Percentiles rank a stretch among this genome's conserved stretches.
These are phyloP conservation scores for Aureobasidium sp. DNA, from an alignment of 2,329 filamentous ascomycete genomes.

Conservation along the genomic window DNA sequence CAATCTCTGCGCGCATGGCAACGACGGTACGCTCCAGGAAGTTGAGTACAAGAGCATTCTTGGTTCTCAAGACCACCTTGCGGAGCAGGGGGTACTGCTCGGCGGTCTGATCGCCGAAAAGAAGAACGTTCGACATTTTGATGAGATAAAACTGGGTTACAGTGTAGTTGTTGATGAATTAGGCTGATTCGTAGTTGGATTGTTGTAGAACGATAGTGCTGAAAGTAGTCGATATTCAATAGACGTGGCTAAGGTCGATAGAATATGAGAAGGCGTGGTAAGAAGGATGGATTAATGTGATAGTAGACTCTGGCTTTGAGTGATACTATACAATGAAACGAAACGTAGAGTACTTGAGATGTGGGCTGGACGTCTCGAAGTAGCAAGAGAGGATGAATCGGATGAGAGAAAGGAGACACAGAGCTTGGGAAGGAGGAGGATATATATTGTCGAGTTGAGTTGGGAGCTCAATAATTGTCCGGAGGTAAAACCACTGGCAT, in stretches of 20 bases:
- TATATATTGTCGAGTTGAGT: slow-evolving; percentile 27
- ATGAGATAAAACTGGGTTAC: background rate
- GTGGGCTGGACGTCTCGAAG: slow-evolving; percentile 14
- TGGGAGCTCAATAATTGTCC: slow-evolving; percentile 2
- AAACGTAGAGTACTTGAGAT: slow-evolving; percentile 8
- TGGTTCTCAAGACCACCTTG: slow-evolving; percentile 38
- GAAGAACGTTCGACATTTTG: slow-evolving; percentile 42
- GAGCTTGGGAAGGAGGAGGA: slow-evolving; percentile 14
- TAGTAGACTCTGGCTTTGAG: slow-evolving; percentile 13
- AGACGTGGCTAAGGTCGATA: slow-evolving; percentile 7
- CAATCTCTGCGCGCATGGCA: slow-evolving; percentile 52
- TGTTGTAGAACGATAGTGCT: slow-evolving; percentile 8
- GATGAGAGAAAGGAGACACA: slow-evolving; percentile 7
- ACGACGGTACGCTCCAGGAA: slow-evolving; percentile 53
- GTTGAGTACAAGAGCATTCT: slow-evolving; percentile 50
- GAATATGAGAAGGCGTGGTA: background rate
- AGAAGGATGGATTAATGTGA: background rate
- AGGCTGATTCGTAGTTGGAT: background rate
- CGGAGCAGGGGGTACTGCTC: slow-evolving; percentile 55
- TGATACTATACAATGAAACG: slow-evolving; percentile 7
- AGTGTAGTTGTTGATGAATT: slow-evolving; percentile 6
- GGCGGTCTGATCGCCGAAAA: slow-evolving; percentile 64
- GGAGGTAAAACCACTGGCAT: slow-evolving; percentile 17
- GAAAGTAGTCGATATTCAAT: slow-evolving; percentile 5
- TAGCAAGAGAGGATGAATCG: slow-evolving; percentile 3